These are phyloP conservation scores for Tagetes patula DNA, from an alignment of 129 eudicot genomes.

Conservation along the genomic window DNA sequence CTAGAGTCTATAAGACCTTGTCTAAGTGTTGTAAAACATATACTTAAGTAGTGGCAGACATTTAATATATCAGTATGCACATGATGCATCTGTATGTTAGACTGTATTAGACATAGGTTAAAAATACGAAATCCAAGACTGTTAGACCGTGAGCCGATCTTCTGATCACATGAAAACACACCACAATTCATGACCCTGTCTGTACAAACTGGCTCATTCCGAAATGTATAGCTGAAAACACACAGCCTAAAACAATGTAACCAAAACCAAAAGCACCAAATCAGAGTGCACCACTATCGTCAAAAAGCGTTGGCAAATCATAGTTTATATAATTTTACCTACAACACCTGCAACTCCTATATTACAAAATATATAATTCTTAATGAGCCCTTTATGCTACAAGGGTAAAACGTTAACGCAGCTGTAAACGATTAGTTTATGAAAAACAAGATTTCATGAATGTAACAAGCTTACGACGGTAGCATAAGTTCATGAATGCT, in stretches of 20 bases:
- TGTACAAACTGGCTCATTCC: background rate
- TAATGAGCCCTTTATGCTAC: constrained; percentile 3
- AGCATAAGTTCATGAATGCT: background rate
- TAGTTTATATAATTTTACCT: background rate
- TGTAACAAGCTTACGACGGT: constrained; percentile 4
- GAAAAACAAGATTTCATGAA: background rate
- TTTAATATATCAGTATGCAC: too few relatives aligned
- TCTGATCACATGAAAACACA: too few relatives aligned
- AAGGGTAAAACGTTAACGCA: constrained; percentile 5
- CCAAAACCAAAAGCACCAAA: background rate
- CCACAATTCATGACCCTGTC: background rate
- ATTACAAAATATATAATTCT: constrained; percentile 19
- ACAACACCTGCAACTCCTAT: constrained; percentile 4
- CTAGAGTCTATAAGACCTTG: constrained; percentile 4
- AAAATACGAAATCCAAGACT: background rate
- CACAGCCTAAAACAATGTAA: background rate
- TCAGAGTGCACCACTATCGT: constrained; percentile 3
- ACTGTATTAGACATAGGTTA: too few relatives aligned
- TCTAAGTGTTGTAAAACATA: constrained; percentile 31
- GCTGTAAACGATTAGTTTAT: background rate
- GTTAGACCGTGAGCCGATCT: background rate
- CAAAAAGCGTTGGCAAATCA: background rate
- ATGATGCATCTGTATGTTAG: too few relatives aligned
- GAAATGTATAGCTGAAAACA: background rate
- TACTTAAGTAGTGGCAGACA: background rate